Base-by-base conservation (phyloP, 768 basidiomycete species). In the Lactarius vividus region DNA sequence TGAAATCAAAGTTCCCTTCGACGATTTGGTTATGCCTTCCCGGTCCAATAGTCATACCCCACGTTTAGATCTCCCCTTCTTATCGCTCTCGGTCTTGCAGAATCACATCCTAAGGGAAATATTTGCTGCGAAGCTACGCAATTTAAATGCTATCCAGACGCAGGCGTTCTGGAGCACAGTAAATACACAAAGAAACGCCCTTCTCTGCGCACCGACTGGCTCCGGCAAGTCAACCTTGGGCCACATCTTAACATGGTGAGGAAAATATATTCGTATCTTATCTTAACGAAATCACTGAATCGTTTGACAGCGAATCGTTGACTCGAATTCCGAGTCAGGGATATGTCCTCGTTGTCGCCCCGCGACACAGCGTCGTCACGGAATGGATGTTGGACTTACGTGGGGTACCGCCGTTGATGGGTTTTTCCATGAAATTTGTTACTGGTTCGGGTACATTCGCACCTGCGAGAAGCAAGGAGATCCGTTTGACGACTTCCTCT, bases 61-160 rank as follows among this genome's bases (percentile, higher is more conserved):
- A 33, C 77, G 88, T 8, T 74, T 95, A 55, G 83, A 91, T 65
- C 80, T 96, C 15, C 92, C 94, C 2, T 89, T 91, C 74, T 82
- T 98, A 9, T 75, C 83, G 7, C 77, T 84, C 29, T 82, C 83
- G 18, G 79, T 81, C 7, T 72, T 92, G 16, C 80, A 80, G 55
- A 77, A 85, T 65, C 75, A 79, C 0, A 64, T 73, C 2, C 73
- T 91, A 4, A 79, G 82, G 70, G 75, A 79, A 23, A 65, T 81
- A 2, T 82, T 88, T 69, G 74, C 80, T 16, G 72, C 76, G 2
- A 80, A 77, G 53, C 67, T 89, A 31, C 79, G 77, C 28, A 81
- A 82, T 35, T 82, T 98, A 74, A 97, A 94, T 71, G 85, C 87
- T 1, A 86, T 97, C 1, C 97, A 99, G 73, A 92, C 91, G 0